These are phyloP conservation scores for Stemphylium lycopersici DNA, from an alignment of 2,329 filamentous ascomycete species.

Conservation along the genomic window DNA sequence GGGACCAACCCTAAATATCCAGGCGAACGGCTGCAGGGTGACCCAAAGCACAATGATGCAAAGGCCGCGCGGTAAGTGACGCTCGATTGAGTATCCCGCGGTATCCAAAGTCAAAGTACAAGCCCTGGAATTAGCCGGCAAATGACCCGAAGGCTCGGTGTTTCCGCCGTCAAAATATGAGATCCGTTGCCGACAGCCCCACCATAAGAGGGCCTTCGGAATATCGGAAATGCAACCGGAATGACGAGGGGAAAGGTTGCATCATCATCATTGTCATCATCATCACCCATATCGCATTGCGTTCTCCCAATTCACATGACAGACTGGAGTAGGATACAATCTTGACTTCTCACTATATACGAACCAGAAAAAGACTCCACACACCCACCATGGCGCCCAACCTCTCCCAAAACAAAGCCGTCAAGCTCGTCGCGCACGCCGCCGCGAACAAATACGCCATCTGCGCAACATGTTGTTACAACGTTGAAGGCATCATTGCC, in stretches of 20 bases:
- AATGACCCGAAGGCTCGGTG: constrained; percentile 24
- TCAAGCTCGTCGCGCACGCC: constrained; percentile 62
- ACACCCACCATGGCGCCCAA: constrained; percentile 53
- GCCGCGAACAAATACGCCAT: constrained; percentile 63
- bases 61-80: constrained; percentile 6
- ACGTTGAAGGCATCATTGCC: constrained; percentile 73
- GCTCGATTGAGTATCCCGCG: constrained; percentile 1
- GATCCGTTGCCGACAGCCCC: constrained; percentile 23
- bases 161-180: constrained; percentile 16
- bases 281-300: neutral
- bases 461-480: constrained; percentile 69
- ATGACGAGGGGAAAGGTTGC: constrained; percentile 15
- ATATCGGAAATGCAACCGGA: constrained; percentile 24
- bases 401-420: constrained; percentile 52
- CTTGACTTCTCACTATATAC: neutral
- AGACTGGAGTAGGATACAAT: neutral
- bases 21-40: neutral
- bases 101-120: neutral
- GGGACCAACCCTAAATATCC: no score
- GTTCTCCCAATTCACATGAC: neutral
- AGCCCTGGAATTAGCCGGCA: constrained; percentile 16
- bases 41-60: neutral
- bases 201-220: constrained; percentile 15
- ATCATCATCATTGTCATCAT: constrained; percentile 8
- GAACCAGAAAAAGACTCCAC: neutral